A percentile compares a stretch with the other conserved stretches of the same genome.
Evolutionary conservation across 2,329 filamentous ascomycete species (phyloP).

Genomic region (Colletotrichum sp.): DNA sequence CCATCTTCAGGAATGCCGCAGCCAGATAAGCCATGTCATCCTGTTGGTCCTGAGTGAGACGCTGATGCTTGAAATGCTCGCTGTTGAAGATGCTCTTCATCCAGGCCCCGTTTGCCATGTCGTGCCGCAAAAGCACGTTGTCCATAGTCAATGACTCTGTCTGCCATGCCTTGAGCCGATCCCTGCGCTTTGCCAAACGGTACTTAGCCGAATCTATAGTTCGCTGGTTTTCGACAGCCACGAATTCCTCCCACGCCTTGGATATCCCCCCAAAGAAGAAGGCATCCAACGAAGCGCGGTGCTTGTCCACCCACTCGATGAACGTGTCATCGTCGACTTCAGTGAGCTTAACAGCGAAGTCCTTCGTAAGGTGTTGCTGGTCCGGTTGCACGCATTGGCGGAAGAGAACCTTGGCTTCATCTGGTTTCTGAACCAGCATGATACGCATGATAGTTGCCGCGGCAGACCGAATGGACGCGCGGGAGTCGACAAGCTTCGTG

Average conservation of each 20-base stretch:
- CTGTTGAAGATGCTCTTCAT: constrained; percentile 94
- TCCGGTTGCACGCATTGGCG: constrained; percentile 73
- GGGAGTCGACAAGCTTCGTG: constrained; percentile 78
- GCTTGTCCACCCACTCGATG: constrained; percentile 84
- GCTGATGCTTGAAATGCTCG: constrained; percentile 90
- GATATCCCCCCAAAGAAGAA: constrained; percentile 85
- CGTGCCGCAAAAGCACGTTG: constrained; percentile 79
- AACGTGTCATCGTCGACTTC: constrained; percentile 91
- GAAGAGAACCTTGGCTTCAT: constrained; percentile 78
- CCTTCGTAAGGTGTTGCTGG: constrained; percentile 72
- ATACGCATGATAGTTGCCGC: constrained; percentile 91
- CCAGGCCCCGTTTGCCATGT: constrained; percentile 88
- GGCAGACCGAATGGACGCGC: constrained; percentile 70
- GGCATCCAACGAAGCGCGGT: constrained; percentile 77
- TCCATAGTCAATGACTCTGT: constrained; percentile 71
- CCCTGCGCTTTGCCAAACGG: constrained; percentile 77
- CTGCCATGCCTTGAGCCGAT: constrained; percentile 83
- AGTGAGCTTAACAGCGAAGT: constrained; percentile 83
- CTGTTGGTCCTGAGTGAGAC: constrained; percentile 89
- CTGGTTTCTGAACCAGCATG: constrained; percentile 89
- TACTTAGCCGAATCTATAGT: constrained; percentile 77
- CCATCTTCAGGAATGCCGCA: constrained; percentile 78
- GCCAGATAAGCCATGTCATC: constrained; percentile 83
- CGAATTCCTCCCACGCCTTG: constrained; percentile 88
- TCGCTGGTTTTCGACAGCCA: constrained; percentile 78